Base-by-base conservation (phyloP, 768 basidiomycete species). In the Lactarius quietus region DNA sequence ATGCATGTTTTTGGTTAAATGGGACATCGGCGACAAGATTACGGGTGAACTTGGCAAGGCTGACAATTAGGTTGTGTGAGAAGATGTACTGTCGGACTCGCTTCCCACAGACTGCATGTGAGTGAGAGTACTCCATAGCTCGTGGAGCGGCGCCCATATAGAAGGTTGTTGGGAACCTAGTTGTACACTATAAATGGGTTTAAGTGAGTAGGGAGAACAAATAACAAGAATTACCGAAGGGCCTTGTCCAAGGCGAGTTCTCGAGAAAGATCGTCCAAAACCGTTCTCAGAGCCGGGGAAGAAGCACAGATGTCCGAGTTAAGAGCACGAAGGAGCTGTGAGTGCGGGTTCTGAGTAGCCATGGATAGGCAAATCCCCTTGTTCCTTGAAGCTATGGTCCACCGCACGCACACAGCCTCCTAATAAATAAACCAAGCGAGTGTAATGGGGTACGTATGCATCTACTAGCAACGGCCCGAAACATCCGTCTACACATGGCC, bases 1-100 rank as follows among this genome's bases (percentile, higher is more conserved):
- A 89, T 29, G 89, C 88, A 64, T 76, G 78, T 45, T 74, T 71
- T 73, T 97, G 95, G 75, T 93, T 92, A n/a, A 74, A 73, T 9
- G 84, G 81, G 18, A 87, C 82, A 7, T 86, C 90, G 12, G 92
- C 92, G 38, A 92, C 86, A 12, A 95, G 76, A 73, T 97, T 95
- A 65, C 95, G 83, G 17, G 91, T 93, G 72, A 95, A 87, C 71
- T 85, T 88, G 9, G 86, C 88, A 26, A 93, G 31, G 48, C 70
- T 71, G 51, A 73, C 38, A 28, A 67, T 59, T 5, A 75, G 78
- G 31, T 72, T 78, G 18, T 41, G 45, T 18, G 64, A 28, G 57
- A 41, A 35, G 74, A 78, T n/a, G 80, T 74, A 57, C 78, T 78
- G 26, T 82, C 82, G 43, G 81, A 80, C 35, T 76, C 79, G 67